Conservation (phyloP, 441 rosid species). For the Jatropha multifida region DNA sequence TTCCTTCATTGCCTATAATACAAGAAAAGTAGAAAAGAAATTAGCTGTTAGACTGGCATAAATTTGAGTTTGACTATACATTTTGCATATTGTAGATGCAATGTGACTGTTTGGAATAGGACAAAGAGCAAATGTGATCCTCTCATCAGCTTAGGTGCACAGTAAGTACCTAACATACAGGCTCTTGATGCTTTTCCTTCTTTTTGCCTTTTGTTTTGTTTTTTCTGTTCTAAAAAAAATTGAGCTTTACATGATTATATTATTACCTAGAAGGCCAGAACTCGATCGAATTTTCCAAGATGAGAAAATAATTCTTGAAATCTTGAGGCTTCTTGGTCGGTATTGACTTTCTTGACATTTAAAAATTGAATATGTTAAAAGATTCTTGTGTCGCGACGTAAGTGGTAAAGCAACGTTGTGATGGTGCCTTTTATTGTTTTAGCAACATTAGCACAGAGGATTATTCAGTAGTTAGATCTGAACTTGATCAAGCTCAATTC, state of each 20-base stretch:
- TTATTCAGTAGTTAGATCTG: background rate
- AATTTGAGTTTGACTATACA: constrained; percentile 12
- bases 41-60: background rate
- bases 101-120: constrained; percentile 88
- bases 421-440: background rate
- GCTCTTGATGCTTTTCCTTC: background rate
- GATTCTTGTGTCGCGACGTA: background rate
- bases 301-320: background rate
- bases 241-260: constrained; percentile 1
- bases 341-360: background rate
- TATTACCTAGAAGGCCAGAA: background rate
- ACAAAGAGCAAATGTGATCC: constrained; percentile 91
- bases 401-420: constrained; percentile 6
- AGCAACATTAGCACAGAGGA: background rate
- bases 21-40: background rate
- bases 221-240: background rate
- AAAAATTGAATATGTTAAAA: background rate
- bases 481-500: background rate
- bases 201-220: background rate
- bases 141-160: constrained; percentile 77
- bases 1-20: background rate
- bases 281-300: background rate
- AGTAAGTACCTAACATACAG: constrained; percentile 44
- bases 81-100: constrained; percentile 47
- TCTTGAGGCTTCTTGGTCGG: background rate